A percentile compares a stretch with the other conserved stretches of the same genome.
Conservation (phyloP, 2,329 filamentous ascomycete genomes). For the Nemania sp. region DNA sequence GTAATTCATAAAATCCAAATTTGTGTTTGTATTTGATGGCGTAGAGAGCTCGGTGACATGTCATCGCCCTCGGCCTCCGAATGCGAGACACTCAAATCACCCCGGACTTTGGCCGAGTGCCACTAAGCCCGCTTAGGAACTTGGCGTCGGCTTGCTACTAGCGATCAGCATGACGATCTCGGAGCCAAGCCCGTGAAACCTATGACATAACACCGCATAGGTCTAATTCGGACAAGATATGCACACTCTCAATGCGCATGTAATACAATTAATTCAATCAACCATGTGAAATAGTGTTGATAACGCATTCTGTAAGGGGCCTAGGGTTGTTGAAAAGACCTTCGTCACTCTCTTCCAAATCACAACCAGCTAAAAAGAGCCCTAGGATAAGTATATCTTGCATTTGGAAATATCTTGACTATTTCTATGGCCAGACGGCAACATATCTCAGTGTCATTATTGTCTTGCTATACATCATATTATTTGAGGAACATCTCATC, state of each 20-base stretch:
- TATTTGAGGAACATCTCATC: neutral
- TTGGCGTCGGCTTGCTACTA: neutral
- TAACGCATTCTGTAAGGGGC: neutral
- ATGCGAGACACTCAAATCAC: neutral
- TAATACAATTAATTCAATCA: neutral
- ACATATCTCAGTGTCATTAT: neutral
- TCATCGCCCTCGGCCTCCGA: constrained; percentile 1
- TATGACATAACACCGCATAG: neutral
- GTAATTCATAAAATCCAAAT: neutral
- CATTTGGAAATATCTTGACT: too few relatives aligned
- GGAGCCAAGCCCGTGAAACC: neutral
- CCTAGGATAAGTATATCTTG: too few relatives aligned
- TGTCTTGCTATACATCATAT: neutral
- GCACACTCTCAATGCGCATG: neutral
- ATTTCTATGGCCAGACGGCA: neutral
- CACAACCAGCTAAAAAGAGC: too few relatives aligned
- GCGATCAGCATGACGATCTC: neutral
- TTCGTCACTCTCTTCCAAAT: neutral
- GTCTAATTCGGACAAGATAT: neutral
- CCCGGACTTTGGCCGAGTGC: neutral
- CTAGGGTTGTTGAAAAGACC: neutral
- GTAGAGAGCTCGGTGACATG: neutral
- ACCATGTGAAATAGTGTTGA: neutral
- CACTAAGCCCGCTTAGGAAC: neutral
- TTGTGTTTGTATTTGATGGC: neutral